phyloP scores from a whole-genome alignment of 768 basidiomycete species.

The Lepiota brunneoincarnata region DNA sequence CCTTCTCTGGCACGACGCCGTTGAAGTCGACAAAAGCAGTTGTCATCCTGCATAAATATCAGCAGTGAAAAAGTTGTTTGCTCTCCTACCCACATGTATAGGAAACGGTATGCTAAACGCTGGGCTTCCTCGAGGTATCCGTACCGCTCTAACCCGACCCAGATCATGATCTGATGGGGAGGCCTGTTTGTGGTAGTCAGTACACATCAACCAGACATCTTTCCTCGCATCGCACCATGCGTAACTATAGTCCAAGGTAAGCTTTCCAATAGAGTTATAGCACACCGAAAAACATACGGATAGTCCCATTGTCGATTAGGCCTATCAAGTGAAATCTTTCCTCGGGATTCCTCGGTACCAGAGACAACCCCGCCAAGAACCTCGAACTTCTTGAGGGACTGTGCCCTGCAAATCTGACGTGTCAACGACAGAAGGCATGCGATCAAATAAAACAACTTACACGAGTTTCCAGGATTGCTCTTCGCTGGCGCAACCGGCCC shows the following conservation, averaged over 20 bases:
- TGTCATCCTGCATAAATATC: slow-evolving; percentile 65
- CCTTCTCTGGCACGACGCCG: slow-evolving; percentile 97
- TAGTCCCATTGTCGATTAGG: slow-evolving; percentile 99
- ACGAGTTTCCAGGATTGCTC: slow-evolving; percentile 93
- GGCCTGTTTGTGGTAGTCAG: slow-evolving; percentile 49
- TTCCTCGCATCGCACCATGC: slow-evolving; percentile 47
- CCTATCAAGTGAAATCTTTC: slow-evolving; percentile 91
- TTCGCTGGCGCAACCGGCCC: slow-evolving; percentile 97
- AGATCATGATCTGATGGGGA: slow-evolving; percentile 98
- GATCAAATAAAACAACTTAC: slow-evolving; percentile 44
- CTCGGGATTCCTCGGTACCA: slow-evolving; percentile 94
- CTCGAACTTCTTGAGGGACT: slow-evolving; percentile 93
- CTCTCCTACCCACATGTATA: slow-evolving; percentile 75
- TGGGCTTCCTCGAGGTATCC: slow-evolving; percentile 94
- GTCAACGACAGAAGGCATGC: slow-evolving; percentile 8
- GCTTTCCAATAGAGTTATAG: slow-evolving; percentile 13
- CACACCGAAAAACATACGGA: slow-evolving; percentile 55
- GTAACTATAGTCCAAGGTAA: slow-evolving; percentile 40
- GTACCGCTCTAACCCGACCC: slow-evolving; percentile 96
- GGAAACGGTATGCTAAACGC: slow-evolving; percentile 89
- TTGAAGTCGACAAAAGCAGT: slow-evolving; percentile 96
- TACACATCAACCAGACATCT: background rate
- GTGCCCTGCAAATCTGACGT: slow-evolving; percentile 47
- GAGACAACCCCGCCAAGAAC: slow-evolving; percentile 93
- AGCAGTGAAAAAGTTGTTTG: background rate